Evolutionary conservation across 2,329 filamentous ascomycete species (phyloP).

Genomic region (Rhynchosporium graminicola): DNA sequence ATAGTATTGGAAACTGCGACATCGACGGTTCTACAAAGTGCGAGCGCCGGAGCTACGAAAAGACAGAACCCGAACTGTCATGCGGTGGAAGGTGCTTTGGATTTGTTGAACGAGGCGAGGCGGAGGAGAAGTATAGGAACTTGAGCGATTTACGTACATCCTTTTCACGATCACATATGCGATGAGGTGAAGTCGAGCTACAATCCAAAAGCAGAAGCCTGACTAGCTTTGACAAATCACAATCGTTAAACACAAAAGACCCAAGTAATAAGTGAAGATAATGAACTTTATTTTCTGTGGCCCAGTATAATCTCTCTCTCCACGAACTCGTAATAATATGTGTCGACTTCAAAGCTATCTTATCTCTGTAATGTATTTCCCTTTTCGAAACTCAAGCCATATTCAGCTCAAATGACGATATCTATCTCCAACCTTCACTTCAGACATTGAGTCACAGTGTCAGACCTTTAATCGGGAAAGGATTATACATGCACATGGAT

Average conservation of each 20-base stretch:
- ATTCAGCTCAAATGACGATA: not conserved
- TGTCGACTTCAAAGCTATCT: not conserved
- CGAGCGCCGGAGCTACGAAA: not conserved
- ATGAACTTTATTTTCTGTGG: not conserved
- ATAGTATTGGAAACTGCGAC: not conserved
- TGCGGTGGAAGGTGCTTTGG: not conserved
- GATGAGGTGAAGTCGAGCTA: not conserved
- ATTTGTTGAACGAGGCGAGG: not conserved
- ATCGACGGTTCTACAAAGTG: not conserved
- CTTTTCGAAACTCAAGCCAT: constrained; percentile 8
- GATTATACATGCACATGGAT: no score
- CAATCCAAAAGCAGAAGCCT: not conserved
- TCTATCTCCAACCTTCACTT: not conserved
- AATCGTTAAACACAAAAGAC: constrained; percentile 1
- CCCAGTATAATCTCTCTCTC: not conserved
- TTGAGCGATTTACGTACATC: constrained; percentile 8
- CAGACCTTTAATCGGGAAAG: no score
- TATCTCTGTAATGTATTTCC: not conserved
- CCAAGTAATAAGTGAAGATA: constrained; percentile 1
- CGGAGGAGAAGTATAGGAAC: constrained; percentile 5
- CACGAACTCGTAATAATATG: constrained; percentile 6
- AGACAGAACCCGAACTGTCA: not conserved
- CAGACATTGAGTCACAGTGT: no score
- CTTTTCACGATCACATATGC: not conserved
- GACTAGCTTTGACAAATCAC: not conserved